These are phyloP conservation scores for Coniferiporia weirii DNA, from an alignment of 1,284 basidiomycete genomes.

Conservation along the genomic window DNA sequence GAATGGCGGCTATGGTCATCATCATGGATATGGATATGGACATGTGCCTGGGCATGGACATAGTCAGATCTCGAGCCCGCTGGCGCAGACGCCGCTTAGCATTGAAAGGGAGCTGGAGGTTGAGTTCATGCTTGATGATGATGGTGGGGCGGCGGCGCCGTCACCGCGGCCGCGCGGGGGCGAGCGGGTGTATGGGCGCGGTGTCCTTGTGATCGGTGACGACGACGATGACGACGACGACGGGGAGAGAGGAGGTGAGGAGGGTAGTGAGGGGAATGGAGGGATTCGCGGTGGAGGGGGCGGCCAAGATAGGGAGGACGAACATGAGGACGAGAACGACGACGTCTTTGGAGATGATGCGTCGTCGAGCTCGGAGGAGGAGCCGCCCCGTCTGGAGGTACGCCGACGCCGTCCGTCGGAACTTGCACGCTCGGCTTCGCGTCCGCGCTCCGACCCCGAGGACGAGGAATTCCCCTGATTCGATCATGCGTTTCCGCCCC, in stretches of 20 bases:
- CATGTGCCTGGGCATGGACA: background rate
- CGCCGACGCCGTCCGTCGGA: slow-evolving; percentile 14
- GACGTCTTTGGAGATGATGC: background rate
- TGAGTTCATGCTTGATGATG: background rate
- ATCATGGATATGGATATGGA: background rate
- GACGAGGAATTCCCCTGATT: too few species aligned
- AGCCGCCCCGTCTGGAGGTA: background rate
- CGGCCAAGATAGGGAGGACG: too few species aligned
- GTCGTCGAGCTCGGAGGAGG: slow-evolving; percentile 1
- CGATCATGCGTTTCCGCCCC: too few species aligned
- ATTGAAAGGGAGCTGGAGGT: background rate
- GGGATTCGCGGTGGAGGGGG: too few species aligned
- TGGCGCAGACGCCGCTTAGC: slow-evolving; percentile 15
- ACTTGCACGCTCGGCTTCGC: slow-evolving; percentile 6
- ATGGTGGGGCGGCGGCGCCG: background rate
- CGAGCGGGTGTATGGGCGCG: slow-evolving; percentile 12
- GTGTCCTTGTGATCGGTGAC: slow-evolving; percentile 1
- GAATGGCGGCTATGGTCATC: background rate
- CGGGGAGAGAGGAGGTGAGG: background rate
- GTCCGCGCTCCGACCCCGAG: background rate
- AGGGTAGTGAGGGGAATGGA: background rate
- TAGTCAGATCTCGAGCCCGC: slow-evolving; percentile 15
- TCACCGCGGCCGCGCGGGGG: slow-evolving; percentile 4
- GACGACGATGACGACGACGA: slow-evolving; percentile 10
- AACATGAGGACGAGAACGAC: background rate